Evolutionary conservation across 805 yeast genomes (phyloP).

Genomic region (Pichia heedii): DNA sequence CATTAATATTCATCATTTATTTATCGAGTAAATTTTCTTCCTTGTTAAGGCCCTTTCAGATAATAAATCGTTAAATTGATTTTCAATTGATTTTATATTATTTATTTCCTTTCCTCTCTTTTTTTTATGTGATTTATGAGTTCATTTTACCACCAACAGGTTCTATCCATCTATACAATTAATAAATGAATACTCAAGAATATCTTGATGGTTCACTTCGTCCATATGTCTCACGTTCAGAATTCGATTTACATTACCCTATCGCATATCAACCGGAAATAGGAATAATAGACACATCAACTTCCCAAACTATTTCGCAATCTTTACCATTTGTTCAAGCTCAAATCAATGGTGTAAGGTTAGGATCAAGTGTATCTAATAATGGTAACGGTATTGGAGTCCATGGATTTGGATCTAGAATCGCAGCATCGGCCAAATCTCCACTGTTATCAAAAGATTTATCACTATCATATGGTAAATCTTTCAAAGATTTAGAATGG

Average conservation of each 20-base stretch:
- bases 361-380: not conserved
- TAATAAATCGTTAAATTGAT: no score
- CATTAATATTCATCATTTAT: no score
- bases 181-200: conserved; percentile 17
- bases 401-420: conserved; percentile 12
- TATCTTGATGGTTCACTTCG: conserved; percentile 21
- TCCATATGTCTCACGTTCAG: conserved; percentile 25
- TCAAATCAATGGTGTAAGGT: conserved; percentile 3
- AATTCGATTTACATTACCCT: conserved; percentile 28
- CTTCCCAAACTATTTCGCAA: conserved; percentile 27
- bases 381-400: conserved; percentile 1
- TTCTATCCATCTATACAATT: not conserved
- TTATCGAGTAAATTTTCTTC: no score
- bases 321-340: conserved; percentile 22
- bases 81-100: no score
- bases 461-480: conserved; percentile 7
- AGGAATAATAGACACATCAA: conserved; percentile 28
- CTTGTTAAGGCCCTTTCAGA: no score
- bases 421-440: conserved; percentile 32
- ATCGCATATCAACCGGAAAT: conserved; percentile 25
- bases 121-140: no score
- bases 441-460: conserved; percentile 1
- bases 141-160: no score
- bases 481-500: conserved; percentile 44
- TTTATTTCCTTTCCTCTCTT: not conserved